Percentiles rank a stretch among this genome's conserved stretches.
phyloP scores from a whole-genome alignment of 257 asterid genomes.

The Solanum pimpinellifolium region DNA sequence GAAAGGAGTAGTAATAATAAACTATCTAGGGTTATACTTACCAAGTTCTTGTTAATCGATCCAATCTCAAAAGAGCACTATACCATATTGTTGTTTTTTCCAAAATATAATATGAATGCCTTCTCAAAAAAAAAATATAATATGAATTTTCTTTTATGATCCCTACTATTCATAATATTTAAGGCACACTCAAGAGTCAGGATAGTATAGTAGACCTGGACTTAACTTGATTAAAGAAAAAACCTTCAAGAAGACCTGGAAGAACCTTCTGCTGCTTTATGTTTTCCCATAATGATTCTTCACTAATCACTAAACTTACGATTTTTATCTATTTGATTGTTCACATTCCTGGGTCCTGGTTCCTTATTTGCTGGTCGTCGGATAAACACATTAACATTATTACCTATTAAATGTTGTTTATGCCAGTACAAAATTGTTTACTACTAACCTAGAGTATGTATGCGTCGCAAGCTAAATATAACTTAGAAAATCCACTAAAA shows the following conservation, averaged over 20 bases:
- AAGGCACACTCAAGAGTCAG: neutral
- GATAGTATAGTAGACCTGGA: neutral
- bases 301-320: neutral
- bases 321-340: neutral
- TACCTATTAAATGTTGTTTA: neutral
- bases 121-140: neutral
- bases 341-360: neutral
- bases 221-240: neutral
- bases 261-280: neutral
- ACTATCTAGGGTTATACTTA: neutral
- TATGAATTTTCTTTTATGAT: neutral
- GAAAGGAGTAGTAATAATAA: neutral
- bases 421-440: neutral
- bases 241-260: neutral
- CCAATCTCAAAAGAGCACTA: neutral
- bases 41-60: neutral
- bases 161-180: neutral
- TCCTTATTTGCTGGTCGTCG: neutral
- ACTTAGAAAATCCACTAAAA: neutral
- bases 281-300: neutral
- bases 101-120: neutral
- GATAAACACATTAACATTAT: neutral
- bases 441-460: neutral
- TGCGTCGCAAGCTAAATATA: neutral
- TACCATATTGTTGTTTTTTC: neutral